phyloP scores from a whole-genome alignment of 768 basidiomycete genomes.

The Pleurotus eryngii region DNA sequence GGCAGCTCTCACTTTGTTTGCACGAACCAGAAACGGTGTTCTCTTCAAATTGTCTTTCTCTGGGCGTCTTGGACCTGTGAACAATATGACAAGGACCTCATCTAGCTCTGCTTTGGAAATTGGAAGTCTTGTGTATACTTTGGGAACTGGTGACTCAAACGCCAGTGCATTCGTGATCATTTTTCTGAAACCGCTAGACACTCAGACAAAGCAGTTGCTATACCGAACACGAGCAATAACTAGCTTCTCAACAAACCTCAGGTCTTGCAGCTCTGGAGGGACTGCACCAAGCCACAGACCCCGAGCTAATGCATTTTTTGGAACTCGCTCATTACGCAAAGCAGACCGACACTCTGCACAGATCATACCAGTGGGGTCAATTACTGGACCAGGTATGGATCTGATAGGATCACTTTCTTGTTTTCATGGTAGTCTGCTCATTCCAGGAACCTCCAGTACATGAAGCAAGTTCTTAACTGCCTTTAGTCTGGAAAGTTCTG shows the following conservation, averaged over 20 bases:
- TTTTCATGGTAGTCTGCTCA: neutral
- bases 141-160: conserved; percentile 19
- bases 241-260: conserved; percentile 22
- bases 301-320: conserved; percentile 23
- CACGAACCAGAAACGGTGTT: conserved; percentile 22
- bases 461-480: neutral
- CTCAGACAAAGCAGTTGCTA: conserved; percentile 18
- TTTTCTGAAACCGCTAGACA: conserved; percentile 12
- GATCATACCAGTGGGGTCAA: neutral
- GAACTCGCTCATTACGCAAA: conserved; percentile 8
- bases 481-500: neutral
- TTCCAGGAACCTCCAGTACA: neutral
- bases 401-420: neutral
- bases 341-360: conserved; percentile 7
- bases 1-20: conserved; percentile 16
- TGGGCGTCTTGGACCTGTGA: conserved; percentile 12
- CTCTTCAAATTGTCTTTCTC: conserved; percentile 12
- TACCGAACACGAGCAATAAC: conserved; percentile 12
- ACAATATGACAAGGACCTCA: conserved; percentile 16
- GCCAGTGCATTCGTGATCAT: conserved; percentile 23
- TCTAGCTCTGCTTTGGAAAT: conserved; percentile 16
- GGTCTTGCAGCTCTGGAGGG: conserved; percentile 16
- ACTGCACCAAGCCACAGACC: conserved; percentile 29
- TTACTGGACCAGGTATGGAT: neutral
- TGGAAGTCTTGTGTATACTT: conserved; percentile 18